Evolutionary conservation across 768 basidiomycete species (phyloP).

Genomic region (Lactifluus volemus): DNA sequence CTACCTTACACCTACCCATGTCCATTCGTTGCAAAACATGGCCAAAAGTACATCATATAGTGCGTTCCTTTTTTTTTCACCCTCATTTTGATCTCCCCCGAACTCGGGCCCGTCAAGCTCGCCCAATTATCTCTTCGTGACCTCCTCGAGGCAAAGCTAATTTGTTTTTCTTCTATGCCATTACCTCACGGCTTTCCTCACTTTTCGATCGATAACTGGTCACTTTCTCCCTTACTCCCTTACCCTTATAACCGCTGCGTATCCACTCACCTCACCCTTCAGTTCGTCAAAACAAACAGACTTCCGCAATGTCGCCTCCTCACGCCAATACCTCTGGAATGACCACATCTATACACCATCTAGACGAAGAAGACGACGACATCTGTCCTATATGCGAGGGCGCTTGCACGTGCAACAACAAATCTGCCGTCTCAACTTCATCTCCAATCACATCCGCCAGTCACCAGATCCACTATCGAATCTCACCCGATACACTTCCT

Average conservation of each 20-base stretch:
- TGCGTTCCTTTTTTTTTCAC: slow-evolving; percentile 26
- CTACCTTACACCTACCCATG: slow-evolving; percentile 32
- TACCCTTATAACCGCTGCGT: slow-evolving; percentile 1
- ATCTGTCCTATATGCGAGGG: slow-evolving; percentile 89
- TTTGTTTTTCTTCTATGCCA: slow-evolving; percentile 11
- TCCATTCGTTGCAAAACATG: slow-evolving; percentile 35
- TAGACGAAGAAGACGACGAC: slow-evolving; percentile 76
- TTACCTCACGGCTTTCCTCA: slow-evolving; percentile 12
- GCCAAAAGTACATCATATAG: slow-evolving; percentile 28
- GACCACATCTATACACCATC: slow-evolving; percentile 27
- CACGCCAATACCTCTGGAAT: slow-evolving; percentile 56
- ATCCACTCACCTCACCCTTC: slow-evolving; percentile 15
- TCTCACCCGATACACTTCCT: neutral
- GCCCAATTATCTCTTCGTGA: slow-evolving; percentile 9
- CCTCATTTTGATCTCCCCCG: slow-evolving; percentile 9
- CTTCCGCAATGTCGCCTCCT: slow-evolving; percentile 60
- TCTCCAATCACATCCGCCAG: neutral
- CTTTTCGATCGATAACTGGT: slow-evolving; percentile 6
- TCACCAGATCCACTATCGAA: neutral
- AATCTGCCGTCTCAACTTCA: slow-evolving; percentile 10
- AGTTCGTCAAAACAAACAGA: slow-evolving; percentile 41
- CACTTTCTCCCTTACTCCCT: neutral
- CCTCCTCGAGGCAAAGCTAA: slow-evolving; percentile 16
- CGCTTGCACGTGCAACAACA: slow-evolving; percentile 70
- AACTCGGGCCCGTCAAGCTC: slow-evolving; percentile 19